Evolutionary conservation across 2,329 filamentous ascomycete species (phyloP), one percentile per base, ranked within the genome.

Genomic region (Aspergillus carbonarius): DNA sequence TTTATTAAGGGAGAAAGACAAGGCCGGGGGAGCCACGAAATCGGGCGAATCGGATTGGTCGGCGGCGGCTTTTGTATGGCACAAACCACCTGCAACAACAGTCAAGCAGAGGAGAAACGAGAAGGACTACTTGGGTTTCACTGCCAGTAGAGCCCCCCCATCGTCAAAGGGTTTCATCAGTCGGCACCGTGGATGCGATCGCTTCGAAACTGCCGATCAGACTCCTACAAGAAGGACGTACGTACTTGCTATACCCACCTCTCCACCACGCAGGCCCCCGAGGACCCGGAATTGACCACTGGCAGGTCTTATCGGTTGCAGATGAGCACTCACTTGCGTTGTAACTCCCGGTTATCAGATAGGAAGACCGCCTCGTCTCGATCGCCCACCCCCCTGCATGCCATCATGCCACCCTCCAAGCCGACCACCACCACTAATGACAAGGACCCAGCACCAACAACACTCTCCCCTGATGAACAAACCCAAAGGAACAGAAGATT

Each of bases 401-500:
- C 51, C 30, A 37, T 50, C 27, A 48, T 48, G 44, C 44, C 44
- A 47, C 44, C 44, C 18, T 13, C 39, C 39, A 18, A 42, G 18
- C 39, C 23, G 20, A 51, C 48, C 10, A 37, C 48, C 48, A 34
- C 30, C 46, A 49, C 47, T 42, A n/a, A 40, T 30, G n/a, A 17
- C 4, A 55, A 55, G 9, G 27, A 49, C 40, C 23, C 25, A 15
- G 13, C 35, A 23, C 23, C 54, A 23, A 23, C 20, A 40, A 10
- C 30, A 3, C 27, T 23, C 30, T 23, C 35, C 20, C 27, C 59
- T 8, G 58, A 63, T 49, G 63, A 68, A 32, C 58, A 50, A n/a
- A 44, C 46, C 18, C 61, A 55, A 50, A 57, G 53, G 49, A 57
- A 70, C 42, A 71, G 67, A 27, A 72, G 68, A 42, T 60, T 69